Evolutionary conservation across 1,284 basidiomycete species (phyloP).

Genomic region (Puccinia triticina): DNA sequence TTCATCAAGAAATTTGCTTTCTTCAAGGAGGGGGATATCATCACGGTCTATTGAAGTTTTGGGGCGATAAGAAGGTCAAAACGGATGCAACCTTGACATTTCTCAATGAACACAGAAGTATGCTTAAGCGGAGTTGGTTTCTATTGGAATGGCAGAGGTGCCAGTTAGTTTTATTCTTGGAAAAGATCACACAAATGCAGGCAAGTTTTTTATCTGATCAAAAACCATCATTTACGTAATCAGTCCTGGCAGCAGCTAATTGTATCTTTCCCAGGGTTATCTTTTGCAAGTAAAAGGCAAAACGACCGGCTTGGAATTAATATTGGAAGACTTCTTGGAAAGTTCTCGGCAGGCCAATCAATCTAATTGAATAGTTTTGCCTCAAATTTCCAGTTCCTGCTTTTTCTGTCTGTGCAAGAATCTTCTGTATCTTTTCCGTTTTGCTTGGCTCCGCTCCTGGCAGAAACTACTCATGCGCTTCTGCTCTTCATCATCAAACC

Average conservation of each 20-base stretch:
- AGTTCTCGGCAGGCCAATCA: neutral
- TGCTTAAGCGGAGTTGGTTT: neutral
- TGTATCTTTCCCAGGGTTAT: neutral
- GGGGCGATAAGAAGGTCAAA: neutral
- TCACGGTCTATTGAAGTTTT: neutral
- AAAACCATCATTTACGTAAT: too few relatives aligned
- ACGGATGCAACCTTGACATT: neutral
- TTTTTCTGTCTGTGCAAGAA: too few relatives aligned
- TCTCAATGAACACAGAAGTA: neutral
- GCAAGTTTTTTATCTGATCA: neutral
- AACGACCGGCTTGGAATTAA: constrained; percentile 2
- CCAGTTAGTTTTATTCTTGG: constrained; percentile 2
- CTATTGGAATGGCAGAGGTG: too few relatives aligned
- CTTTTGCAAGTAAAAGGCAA: neutral
- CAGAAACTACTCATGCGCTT: too few relatives aligned
- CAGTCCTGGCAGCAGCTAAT: neutral
- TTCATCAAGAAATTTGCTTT: neutral
- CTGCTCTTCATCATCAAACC: too few relatives aligned
- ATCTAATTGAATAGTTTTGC: neutral
- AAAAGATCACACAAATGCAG: constrained; percentile 12
- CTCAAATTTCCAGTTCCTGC: too few relatives aligned
- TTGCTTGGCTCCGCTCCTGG: too few relatives aligned
- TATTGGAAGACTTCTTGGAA: neutral
- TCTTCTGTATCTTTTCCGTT: too few relatives aligned
- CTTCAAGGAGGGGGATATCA: neutral